These are phyloP conservation scores for Aspergillus caelatus DNA, from an alignment of 2,329 filamentous ascomycete species.

Conservation along the genomic window DNA sequence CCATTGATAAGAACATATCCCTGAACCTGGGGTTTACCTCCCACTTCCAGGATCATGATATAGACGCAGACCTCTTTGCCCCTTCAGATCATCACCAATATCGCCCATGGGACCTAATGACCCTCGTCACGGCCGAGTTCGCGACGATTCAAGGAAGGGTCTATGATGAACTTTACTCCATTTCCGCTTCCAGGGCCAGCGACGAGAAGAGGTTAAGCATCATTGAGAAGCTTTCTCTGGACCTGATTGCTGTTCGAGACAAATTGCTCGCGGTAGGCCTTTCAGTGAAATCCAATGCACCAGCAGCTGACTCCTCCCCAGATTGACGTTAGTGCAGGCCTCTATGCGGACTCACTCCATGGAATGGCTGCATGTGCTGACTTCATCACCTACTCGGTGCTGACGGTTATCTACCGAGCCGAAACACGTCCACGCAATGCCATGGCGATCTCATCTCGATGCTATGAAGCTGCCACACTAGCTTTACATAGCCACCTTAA, in stretches of 20 bases:
- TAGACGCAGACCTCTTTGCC: conserved; percentile 24
- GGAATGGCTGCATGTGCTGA: conserved; percentile 30
- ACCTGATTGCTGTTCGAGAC: conserved; percentile 26
- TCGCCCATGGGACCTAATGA: conserved; percentile 28
- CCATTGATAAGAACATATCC: conserved; percentile 30
- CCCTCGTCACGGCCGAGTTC: conserved; percentile 25
- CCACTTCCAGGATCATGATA: conserved; percentile 32
- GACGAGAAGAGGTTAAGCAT: conserved; percentile 16
- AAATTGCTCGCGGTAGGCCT: conserved; percentile 25
- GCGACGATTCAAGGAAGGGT: conserved; percentile 27
- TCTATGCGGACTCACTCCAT: conserved; percentile 28
- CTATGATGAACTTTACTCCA: conserved; percentile 29
- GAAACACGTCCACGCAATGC: conserved; percentile 26
- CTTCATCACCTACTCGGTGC: conserved; percentile 28
- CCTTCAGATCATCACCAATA: conserved; percentile 22
- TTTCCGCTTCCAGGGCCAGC: conserved; percentile 18
- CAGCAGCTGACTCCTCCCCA: neutral
- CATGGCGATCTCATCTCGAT: conserved; percentile 29
- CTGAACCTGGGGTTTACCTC: conserved; percentile 28
- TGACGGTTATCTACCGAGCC: conserved; percentile 29
- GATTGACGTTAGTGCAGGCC: conserved; percentile 26
- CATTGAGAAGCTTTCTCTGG: conserved; percentile 26
- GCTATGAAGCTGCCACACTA: conserved; percentile 28
- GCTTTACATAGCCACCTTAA: conserved; percentile 31
- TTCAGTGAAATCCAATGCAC: neutral